Base-by-base conservation (phyloP, 805 yeast genomes). In the Torulaspora delbrueckii region DNA sequence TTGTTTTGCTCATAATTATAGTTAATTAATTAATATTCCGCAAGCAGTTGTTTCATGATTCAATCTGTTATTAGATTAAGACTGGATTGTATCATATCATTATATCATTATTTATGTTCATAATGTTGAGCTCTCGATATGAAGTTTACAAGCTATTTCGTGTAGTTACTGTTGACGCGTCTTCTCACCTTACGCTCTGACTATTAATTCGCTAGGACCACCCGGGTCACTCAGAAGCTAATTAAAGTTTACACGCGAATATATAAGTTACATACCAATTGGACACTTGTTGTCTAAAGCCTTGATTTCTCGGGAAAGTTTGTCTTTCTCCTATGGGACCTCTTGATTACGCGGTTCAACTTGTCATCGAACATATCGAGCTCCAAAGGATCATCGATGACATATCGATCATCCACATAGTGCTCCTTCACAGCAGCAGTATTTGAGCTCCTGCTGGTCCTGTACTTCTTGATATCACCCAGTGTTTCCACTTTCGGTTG, bases 351-450 rank as follows among this genome's bases (percentile, higher is more conserved):
- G 28, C 63, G 55, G 36, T 45, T 47, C 47, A 53, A 42, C 48
- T 59, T 59, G 45, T 57, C 62, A 40, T 58, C 63, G 35, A 37
- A 56, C 43, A 39, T 50, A n/a, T 48, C 48, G 22, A 50, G 51
- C 25, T 48, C 52, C 8, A 40, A 33, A 12, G 57, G 47, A 25
- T 51, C 58, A 44, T 46, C 53, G 45, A 43, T 39, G 18, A 43
- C 37, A 9, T 34, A 25, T 31, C 44, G 22, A 23, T 49, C 48
- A 13, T 39, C 43, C 24, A 23, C 30, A 18, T 14, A 31, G 19
- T 23, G 34, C 33, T 22, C 19, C 26, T 8, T 10, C 8, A 8
- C 14, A 10, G 22, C 12, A 6, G 43, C 40, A 32, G 24, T 27
- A 2, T 16, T 16, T 16, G 16, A 16, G 40, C 31, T 9, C 18